phyloP scores from a whole-genome alignment of 768 basidiomycete genomes.

The Exidia glandulosa region DNA sequence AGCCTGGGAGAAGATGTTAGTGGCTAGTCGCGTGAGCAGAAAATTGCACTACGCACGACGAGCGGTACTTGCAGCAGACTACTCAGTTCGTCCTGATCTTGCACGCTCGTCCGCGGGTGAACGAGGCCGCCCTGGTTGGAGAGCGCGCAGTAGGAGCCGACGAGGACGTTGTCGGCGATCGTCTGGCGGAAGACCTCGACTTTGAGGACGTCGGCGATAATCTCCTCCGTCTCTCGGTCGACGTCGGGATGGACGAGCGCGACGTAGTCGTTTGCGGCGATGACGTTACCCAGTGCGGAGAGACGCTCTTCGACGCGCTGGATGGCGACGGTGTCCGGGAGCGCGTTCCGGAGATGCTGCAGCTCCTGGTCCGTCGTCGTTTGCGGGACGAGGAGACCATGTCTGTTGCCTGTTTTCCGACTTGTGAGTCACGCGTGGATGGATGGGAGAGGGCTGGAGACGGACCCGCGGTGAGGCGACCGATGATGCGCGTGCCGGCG shows the following conservation, averaged over 20 bases:
- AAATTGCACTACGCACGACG: conserved; percentile 50
- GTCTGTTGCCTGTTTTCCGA: conserved; percentile 66
- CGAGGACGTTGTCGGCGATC: conserved; percentile 91
- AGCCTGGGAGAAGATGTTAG: conserved; percentile 48
- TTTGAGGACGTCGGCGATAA: conserved; percentile 97
- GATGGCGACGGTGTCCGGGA: conserved; percentile 87
- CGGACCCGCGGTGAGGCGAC: conserved; percentile 82
- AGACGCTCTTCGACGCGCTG: conserved; percentile 96
- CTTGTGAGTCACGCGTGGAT: background rate
- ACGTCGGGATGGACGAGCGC: conserved; percentile 97
- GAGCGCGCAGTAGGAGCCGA: conserved; percentile 91
- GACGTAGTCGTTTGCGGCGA: conserved; percentile 97
- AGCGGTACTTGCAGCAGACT: conserved; percentile 88
- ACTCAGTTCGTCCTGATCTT: conserved; percentile 95
- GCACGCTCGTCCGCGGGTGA: conserved; percentile 92
- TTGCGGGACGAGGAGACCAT: conserved; percentile 92
- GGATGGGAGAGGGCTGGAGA: background rate
- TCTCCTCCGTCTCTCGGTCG: conserved; percentile 98
- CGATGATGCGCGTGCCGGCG: conserved; percentile 87
- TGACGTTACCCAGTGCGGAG: conserved; percentile 95
- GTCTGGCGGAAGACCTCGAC: conserved; percentile 99
- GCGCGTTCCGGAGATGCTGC: conserved; percentile 90
- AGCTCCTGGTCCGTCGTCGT: conserved; percentile 97
- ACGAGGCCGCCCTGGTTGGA: conserved; percentile 96
- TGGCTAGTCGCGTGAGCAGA: conserved; percentile 1